These are phyloP conservation scores for Vickermania ingenoplastis DNA, from an alignment of 208 protist species.

Conservation along the genomic window DNA sequence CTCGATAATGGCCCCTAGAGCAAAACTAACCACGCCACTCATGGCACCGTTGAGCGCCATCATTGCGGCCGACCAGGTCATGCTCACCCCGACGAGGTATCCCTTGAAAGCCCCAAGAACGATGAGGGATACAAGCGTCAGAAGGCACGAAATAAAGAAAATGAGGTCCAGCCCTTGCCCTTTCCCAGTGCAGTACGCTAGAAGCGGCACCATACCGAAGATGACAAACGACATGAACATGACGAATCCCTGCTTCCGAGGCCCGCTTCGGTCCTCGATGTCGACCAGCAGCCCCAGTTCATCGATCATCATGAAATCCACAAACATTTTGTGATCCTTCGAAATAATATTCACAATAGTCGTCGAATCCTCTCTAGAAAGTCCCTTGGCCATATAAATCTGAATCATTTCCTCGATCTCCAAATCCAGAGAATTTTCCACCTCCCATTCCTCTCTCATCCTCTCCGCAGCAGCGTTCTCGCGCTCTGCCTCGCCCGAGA, in stretches of 20 bases:
- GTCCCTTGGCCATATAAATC: slow-evolving; percentile 89
- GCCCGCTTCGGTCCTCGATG: slow-evolving; percentile 58
- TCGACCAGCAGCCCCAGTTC: slow-evolving; percentile 87
- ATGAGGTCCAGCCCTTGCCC: slow-evolving; percentile 58
- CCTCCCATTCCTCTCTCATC: slow-evolving; percentile 89
- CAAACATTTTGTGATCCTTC: slow-evolving; percentile 90
- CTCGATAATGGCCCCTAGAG: slow-evolving; percentile 64
- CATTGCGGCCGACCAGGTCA: slow-evolving; percentile 46
- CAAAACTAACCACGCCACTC: slow-evolving; percentile 77
- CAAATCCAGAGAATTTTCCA: slow-evolving; percentile 89
- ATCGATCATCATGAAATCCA: slow-evolving; percentile 94
- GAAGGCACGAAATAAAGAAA: slow-evolving; percentile 73
- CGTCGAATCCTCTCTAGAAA: slow-evolving; percentile 80
- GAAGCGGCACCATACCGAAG: slow-evolving; percentile 86
- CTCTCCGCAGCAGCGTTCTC: slow-evolving; percentile 84
- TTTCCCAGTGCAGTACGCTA: slow-evolving; percentile 70
- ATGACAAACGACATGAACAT: slow-evolving; percentile 92
- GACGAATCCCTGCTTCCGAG: slow-evolving; percentile 84
- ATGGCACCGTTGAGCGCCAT: slow-evolving; percentile 85
- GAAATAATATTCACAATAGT: slow-evolving; percentile 91
- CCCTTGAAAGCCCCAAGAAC: slow-evolving; percentile 83
- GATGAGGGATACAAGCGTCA: slow-evolving; percentile 68
- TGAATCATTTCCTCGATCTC: slow-evolving; percentile 93
- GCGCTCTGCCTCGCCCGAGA: slow-evolving; percentile 85
- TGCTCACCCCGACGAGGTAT: slow-evolving; percentile 62